phyloP scores from a whole-genome alignment of 257 asterid genomes.

The Rehmannia glutinosa region DNA sequence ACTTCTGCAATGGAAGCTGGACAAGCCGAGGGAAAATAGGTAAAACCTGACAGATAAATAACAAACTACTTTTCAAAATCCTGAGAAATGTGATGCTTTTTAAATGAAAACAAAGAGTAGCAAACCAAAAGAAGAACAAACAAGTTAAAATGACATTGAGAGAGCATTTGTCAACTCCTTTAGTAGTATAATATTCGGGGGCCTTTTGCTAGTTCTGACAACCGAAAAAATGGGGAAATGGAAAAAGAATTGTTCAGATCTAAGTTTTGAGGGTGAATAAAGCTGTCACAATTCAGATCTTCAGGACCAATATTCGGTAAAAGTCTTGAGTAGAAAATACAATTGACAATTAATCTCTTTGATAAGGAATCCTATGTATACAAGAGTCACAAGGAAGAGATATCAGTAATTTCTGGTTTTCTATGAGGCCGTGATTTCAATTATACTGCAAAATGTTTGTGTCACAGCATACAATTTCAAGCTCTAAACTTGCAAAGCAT shows the following conservation, averaged over 20 bases:
- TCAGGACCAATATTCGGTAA: background rate
- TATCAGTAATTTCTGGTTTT: background rate
- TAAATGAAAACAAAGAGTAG: background rate
- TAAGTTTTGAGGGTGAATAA: background rate
- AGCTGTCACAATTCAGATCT: background rate
- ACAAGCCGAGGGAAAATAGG: constrained; percentile 90
- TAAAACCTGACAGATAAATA: constrained; percentile 56
- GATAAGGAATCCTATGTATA: background rate
- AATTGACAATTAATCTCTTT: background rate
- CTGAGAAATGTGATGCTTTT: background rate
- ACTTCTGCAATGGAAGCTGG: constrained; percentile 83
- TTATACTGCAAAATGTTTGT: background rate
- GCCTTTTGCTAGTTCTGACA: constrained; percentile 3
- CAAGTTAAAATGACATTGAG: background rate
- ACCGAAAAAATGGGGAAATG: background rate
- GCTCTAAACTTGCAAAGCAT: background rate
- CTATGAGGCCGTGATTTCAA: constrained; percentile 5
- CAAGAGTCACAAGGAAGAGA: background rate
- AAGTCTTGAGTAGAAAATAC: too few species aligned
- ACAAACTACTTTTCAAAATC: background rate
- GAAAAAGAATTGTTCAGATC: background rate
- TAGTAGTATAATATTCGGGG: background rate
- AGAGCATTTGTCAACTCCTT: background rate
- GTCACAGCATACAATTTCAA: background rate
- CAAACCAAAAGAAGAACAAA: background rate